These are phyloP conservation scores for Neonectria coccinea DNA, from an alignment of 2,329 filamentous ascomycete genomes.

Conservation along the genomic window DNA sequence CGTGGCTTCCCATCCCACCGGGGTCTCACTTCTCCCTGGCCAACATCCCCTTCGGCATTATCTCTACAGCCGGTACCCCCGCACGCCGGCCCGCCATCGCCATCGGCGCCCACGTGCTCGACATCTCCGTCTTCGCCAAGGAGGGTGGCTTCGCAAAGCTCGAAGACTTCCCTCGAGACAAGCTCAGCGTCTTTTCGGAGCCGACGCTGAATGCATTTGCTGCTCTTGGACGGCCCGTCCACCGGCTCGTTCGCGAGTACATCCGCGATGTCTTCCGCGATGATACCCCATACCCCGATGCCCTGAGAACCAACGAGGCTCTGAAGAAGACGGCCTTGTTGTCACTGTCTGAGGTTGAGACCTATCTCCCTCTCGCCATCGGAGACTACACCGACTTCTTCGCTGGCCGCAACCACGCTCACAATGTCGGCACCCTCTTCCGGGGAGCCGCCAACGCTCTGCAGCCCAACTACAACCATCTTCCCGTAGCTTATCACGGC, in stretches of 20 bases:
- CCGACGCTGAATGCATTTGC: constrained; percentile 50
- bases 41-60: constrained; percentile 87
- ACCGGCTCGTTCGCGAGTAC: constrained; percentile 75
- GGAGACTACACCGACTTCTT: constrained; percentile 91
- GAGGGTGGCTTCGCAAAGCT: constrained; percentile 53
- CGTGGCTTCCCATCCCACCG: constrained; percentile 46
- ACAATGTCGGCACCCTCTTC: constrained; percentile 75
- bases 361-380: constrained; percentile 80
- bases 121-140: constrained; percentile 71
- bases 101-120: constrained; percentile 77
- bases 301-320: constrained; percentile 51
- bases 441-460: constrained; percentile 78
- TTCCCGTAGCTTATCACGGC: constrained; percentile 85
- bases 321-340: constrained; percentile 48
- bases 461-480: constrained; percentile 83
- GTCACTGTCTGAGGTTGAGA: constrained; percentile 61
- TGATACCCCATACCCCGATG: constrained; percentile 57
- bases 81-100: constrained; percentile 75
- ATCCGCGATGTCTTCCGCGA: constrained; percentile 71
- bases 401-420: constrained; percentile 81
- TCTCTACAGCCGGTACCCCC: constrained; percentile 69
- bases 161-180: constrained; percentile 41
- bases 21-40: constrained; percentile 63
- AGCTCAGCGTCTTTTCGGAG: constrained; percentile 44
- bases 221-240: constrained; percentile 72